Conservation (phyloP, 768 basidiomycete species). For the Kwoniella shandongensis region DNA sequence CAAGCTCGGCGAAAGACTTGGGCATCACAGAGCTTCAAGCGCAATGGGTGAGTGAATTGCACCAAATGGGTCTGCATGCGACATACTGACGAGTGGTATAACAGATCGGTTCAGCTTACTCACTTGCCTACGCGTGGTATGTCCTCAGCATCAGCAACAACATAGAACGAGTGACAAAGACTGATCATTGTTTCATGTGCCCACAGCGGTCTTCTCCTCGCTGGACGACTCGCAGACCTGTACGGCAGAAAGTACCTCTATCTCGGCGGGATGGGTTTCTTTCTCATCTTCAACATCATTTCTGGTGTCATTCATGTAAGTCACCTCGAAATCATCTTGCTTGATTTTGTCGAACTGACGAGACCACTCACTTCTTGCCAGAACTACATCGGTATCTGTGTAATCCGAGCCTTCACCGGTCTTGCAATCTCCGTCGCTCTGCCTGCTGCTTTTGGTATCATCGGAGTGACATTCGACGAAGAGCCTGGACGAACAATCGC, state of each 20-base stretch:
- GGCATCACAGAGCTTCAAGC: slow-evolving; percentile 19
- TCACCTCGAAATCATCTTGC: neutral
- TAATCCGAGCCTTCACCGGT: slow-evolving; percentile 39
- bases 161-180: too few species aligned
- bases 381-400: slow-evolving; percentile 29
- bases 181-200: neutral
- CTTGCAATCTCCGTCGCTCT: slow-evolving; percentile 27
- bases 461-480: slow-evolving; percentile 23
- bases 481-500: slow-evolving; percentile 64
- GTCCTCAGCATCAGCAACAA: neutral
- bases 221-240: slow-evolving; percentile 40
- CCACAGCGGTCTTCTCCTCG: slow-evolving; percentile 36
- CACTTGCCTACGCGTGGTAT: slow-evolving; percentile 19
- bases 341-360: neutral
- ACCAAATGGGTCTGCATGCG: neutral
- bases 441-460: slow-evolving; percentile 34
- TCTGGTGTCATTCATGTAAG: slow-evolving; percentile 26
- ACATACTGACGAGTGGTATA: neutral
- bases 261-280: slow-evolving; percentile 61
- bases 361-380: slow-evolving; percentile 24
- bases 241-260: slow-evolving; percentile 73
- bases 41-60: slow-evolving; percentile 19
- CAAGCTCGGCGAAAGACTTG: slow-evolving; percentile 20
- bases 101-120: slow-evolving; percentile 19
- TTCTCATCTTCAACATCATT: slow-evolving; percentile 61